A percentile compares a stretch with the other conserved stretches of the same genome.
These are phyloP conservation scores for Lanmaoa rubissima DNA, from an alignment of 768 basidiomycete species.

Conservation along the genomic window DNA sequence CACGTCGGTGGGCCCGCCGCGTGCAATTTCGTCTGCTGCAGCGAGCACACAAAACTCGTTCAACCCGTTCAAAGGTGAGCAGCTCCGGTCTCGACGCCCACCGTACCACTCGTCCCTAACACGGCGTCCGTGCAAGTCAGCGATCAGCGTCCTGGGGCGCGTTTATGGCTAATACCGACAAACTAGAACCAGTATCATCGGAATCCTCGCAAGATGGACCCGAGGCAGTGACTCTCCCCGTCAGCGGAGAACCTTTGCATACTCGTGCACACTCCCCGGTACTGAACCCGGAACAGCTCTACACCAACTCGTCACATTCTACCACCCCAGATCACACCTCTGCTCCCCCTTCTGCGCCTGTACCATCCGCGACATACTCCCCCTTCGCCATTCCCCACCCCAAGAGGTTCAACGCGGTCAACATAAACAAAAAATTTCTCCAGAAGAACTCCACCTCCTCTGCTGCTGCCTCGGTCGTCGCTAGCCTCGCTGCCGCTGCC, in stretches of 20 bases:
- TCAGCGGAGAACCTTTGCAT: constrained; percentile 5
- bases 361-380: constrained; percentile 10
- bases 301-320: constrained; percentile 7
- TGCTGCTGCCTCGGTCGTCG: constrained; percentile 42
- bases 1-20: constrained; percentile 10
- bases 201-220: constrained; percentile 37
- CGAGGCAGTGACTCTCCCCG: constrained; percentile 4
- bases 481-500: constrained; percentile 37
- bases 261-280: constrained; percentile 20
- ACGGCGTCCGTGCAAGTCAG: constrained; percentile 14
- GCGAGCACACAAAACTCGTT: constrained; percentile 8
- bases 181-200: constrained; percentile 42
- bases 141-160: constrained; percentile 62
- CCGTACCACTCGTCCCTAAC: not conserved
- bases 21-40: constrained; percentile 16
- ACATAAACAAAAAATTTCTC: constrained; percentile 96
- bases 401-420: constrained; percentile 87
- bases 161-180: constrained; percentile 76
- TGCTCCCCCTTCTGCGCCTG: constrained; percentile 2
- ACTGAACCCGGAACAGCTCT: constrained; percentile 9
- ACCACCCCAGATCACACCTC: constrained; percentile 20
- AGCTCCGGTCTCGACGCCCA: too few relatives aligned
- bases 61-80: constrained; percentile 11
- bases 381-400: constrained; percentile 46
- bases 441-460: constrained; percentile 78